Percentiles rank a stretch among this genome's conserved stretches.
Evolutionary conservation across 2,329 filamentous ascomycete species (phyloP).

Genomic region (Epicoccum nigrum): DNA sequence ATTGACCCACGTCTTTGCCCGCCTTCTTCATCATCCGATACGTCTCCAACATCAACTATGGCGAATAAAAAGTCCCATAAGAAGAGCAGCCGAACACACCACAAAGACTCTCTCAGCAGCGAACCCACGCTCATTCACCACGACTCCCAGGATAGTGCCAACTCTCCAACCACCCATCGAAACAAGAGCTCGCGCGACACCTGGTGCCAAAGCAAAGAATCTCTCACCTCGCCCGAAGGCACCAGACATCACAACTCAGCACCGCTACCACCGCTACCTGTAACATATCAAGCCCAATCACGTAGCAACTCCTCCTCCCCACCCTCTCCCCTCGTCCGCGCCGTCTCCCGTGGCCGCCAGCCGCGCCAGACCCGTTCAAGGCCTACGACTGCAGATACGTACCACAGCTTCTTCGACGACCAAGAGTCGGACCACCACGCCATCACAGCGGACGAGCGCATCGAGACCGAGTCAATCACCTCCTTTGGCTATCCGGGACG

Average conservation of each 20-base stretch:
- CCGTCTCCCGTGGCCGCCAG: slow-evolving; percentile 6
- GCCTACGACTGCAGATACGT: slow-evolving; percentile 7
- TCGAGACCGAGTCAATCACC: not conserved
- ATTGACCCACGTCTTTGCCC: slow-evolving; percentile 16
- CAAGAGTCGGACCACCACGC: slow-evolving; percentile 2
- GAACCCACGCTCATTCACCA: slow-evolving; percentile 13
- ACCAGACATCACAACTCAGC: not conserved
- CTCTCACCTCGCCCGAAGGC: not conserved
- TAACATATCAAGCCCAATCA: not conserved
- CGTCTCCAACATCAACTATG: slow-evolving; percentile 9
- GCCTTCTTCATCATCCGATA: not conserved
- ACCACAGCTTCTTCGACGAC: slow-evolving; percentile 6
- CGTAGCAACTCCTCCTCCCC: slow-evolving; percentile 6
- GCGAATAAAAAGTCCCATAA: slow-evolving; percentile 15
- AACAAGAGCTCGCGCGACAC: slow-evolving; percentile 7
- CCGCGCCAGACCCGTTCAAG: not conserved
- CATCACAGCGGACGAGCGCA: not conserved
- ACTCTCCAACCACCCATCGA: slow-evolving; percentile 4
- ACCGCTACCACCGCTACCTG: not conserved
- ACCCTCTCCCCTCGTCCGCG: slow-evolving; percentile 2
- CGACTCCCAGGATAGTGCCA: slow-evolving; percentile 7
- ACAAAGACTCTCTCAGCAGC: slow-evolving; percentile 14
- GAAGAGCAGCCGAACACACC: slow-evolving; percentile 11
- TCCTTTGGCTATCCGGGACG: slow-evolving; percentile 13
- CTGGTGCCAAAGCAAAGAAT: slow-evolving; percentile 12